Conservation (phyloP, 75 land plant genomes). For the Picea glauca region DNA sequence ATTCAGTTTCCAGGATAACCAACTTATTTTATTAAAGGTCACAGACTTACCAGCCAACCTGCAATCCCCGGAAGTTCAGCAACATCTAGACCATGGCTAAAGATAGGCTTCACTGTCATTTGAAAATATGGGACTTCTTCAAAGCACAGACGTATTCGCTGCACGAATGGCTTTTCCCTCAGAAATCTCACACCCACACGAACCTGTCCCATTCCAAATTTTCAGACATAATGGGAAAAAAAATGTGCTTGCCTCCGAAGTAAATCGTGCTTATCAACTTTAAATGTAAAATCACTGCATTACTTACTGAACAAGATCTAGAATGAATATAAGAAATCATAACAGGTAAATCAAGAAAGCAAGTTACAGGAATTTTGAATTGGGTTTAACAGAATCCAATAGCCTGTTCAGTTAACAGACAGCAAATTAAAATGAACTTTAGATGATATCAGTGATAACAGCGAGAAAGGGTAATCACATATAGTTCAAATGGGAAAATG, state of each 20-base stretch:
- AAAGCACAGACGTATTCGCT: slow-evolving; percentile 83
- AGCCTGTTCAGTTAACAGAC: not conserved
- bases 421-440: not conserved
- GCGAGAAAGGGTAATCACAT: not conserved
- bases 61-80: slow-evolving; percentile 95
- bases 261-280: not conserved
- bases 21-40: not conserved
- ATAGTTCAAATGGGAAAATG: not conserved
- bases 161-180: slow-evolving; percentile 65
- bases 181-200: slow-evolving; percentile 84
- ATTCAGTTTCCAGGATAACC: not conserved
- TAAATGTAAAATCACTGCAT: not conserved
- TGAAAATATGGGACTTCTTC: slow-evolving; percentile 76
- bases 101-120: slow-evolving; percentile 80
- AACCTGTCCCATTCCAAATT: slow-evolving; percentile 38
- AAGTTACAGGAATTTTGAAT: not conserved
- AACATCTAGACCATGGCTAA: slow-evolving; percentile 81
- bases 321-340: not conserved
- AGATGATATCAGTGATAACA: not conserved
- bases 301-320: not conserved
- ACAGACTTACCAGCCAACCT: slow-evolving; percentile 75
- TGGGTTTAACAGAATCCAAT: not conserved
- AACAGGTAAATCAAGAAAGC: not conserved
- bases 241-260: not conserved
- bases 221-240: slow-evolving; percentile 4